A percentile compares a stretch with the other conserved stretches of the same genome.
Evolutionary conservation across 2,329 filamentous ascomycete genomes (phyloP).

Genomic region (Didymellaceae sp.): DNA sequence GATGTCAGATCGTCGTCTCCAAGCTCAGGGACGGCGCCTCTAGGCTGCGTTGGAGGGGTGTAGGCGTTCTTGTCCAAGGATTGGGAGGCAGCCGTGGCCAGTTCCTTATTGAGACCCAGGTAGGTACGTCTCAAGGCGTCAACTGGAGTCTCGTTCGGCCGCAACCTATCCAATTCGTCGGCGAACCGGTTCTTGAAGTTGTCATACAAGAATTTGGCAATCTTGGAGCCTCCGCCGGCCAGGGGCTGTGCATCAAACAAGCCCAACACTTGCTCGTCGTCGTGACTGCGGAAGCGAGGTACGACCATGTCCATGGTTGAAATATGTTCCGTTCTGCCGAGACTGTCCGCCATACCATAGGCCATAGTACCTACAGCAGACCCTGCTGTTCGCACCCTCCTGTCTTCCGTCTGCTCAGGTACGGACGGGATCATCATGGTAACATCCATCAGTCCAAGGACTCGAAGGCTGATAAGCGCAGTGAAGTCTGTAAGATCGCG

Average conservation of each 20-base stretch:
- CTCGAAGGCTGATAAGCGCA: slow-evolving; percentile 79
- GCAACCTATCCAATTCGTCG: slow-evolving; percentile 77
- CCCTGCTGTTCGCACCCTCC: slow-evolving; percentile 95
- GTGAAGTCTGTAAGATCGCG: slow-evolving; percentile 89
- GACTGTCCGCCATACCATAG: slow-evolving; percentile 96
- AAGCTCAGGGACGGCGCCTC: slow-evolving; percentile 78
- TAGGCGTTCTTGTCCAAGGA: slow-evolving; percentile 70
- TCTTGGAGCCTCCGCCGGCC: slow-evolving; percentile 88
- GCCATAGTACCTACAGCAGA: slow-evolving; percentile 87
- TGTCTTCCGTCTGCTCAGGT: slow-evolving; percentile 92
- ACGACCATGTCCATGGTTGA: slow-evolving; percentile 96
- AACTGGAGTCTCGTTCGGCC: slow-evolving; percentile 73
- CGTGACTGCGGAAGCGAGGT: slow-evolving; percentile 85
- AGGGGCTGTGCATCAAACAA: slow-evolving; percentile 95
- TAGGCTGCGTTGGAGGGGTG: slow-evolving; percentile 57
- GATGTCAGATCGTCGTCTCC: slow-evolving; percentile 89
- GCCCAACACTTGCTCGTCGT: slow-evolving; percentile 89
- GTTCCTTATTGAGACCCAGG: slow-evolving; percentile 88
- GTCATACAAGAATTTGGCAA: slow-evolving; percentile 95
- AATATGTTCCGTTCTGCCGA: slow-evolving; percentile 91
- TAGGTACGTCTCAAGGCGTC: slow-evolving; percentile 90
- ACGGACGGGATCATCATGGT: slow-evolving; percentile 92
- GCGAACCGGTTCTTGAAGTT: slow-evolving; percentile 88
- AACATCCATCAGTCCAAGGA: slow-evolving; percentile 96
- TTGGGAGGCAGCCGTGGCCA: slow-evolving; percentile 83